Conservation (phyloP, 352 stramenopile species). For the Globisporangium sylvaticum region DNA sequence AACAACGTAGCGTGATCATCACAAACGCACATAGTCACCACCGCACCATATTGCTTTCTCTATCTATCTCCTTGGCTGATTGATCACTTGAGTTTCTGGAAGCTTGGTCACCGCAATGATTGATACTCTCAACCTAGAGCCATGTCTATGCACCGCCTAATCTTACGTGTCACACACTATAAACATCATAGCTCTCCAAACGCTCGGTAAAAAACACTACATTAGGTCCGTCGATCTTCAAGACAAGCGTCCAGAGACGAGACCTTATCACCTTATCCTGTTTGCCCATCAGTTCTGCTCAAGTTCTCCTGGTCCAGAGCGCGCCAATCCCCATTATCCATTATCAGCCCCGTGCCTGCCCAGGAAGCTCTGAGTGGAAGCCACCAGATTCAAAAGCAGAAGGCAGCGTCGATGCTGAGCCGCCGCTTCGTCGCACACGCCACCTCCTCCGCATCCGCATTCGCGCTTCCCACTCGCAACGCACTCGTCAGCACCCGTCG, state of each 20-base stretch:
- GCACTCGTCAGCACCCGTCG: neutral
- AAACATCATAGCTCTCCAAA: too few species aligned
- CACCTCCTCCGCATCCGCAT: neutral
- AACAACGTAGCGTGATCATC: neutral
- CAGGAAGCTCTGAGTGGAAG: neutral
- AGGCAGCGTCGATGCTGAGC: neutral
- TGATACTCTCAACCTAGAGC: neutral
- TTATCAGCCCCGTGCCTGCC: neutral
- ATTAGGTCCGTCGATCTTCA: neutral
- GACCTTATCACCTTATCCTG: neutral
- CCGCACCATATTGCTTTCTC: neutral
- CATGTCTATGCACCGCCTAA: neutral
- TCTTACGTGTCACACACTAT: neutral
- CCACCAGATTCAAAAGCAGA: slow-evolving; percentile 1
- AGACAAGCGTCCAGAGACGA: neutral
- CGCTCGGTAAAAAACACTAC: too few species aligned
- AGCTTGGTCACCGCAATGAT: neutral
- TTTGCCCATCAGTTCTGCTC: neutral
- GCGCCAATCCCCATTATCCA: neutral
- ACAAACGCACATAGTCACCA: neutral
- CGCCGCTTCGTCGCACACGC: slow-evolving; percentile 2
- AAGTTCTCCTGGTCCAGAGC: neutral
- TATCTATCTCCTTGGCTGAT: neutral
- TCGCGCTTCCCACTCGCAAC: neutral
- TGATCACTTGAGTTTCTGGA: neutral